Conservation (phyloP, 805 yeast genomes). For the Yarrowia divulgata region DNA sequence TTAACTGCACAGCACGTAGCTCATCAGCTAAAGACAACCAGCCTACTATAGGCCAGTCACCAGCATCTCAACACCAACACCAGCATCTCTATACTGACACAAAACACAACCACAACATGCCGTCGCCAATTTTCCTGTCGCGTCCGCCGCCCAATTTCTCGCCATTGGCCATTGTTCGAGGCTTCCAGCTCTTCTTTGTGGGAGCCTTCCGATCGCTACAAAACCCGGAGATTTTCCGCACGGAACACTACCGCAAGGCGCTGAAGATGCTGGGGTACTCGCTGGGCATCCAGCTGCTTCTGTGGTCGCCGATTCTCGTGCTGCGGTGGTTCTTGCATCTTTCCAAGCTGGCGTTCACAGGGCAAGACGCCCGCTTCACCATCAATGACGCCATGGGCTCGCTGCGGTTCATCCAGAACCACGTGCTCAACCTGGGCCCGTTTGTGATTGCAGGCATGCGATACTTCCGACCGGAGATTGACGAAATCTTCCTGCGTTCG, state of each 20-base stretch:
- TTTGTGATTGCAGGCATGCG: conserved; percentile 53
- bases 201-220: conserved; percentile 58
- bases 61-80: background rate
- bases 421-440: conserved; percentile 54
- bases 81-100: too few species aligned
- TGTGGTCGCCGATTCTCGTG: conserved; percentile 49
- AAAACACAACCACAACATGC: conserved; percentile 52
- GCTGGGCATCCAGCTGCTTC: conserved; percentile 50
- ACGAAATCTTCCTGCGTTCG: conserved; percentile 53
- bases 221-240: conserved; percentile 54
- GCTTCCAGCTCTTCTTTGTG: conserved; percentile 60
- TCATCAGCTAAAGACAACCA: background rate
- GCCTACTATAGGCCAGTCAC: conserved; percentile 6
- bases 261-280: conserved; percentile 52
- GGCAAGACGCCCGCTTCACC: conserved; percentile 32
- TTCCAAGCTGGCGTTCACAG: conserved; percentile 38
- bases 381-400: conserved; percentile 45
- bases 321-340: conserved; percentile 44
- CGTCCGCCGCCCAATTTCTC: conserved; percentile 65
- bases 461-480: conserved; percentile 53
- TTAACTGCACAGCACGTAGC: background rate
- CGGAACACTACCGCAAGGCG: conserved; percentile 53
- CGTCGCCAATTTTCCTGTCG: conserved; percentile 66
- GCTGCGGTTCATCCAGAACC: conserved; percentile 50
- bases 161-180: conserved; percentile 57